Evolutionary conservation across 352 stramenopile genomes (phyloP), one percentile per base, ranked within the genome.

Genomic region (Globisporangium nagaii): DNA sequence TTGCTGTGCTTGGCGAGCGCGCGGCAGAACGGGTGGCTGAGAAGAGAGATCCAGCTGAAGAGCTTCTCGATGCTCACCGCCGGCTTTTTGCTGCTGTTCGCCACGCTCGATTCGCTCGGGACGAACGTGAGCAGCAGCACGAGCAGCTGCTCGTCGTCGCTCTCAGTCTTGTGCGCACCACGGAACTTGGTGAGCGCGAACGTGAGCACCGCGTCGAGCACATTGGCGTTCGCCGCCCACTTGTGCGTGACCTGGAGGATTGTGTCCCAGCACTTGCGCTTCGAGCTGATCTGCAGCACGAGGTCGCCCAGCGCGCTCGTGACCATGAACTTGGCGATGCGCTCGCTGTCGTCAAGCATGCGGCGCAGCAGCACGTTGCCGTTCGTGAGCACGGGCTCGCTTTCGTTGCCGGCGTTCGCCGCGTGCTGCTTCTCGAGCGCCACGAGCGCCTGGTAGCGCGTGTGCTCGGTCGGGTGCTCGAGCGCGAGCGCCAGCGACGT

Each of bases 401-500:
- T 25, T 9, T 15, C 39, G 10, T 41, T 30, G 4, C 7, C 0
- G 12, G 45, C 3, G 40, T 31, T 39, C 1, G 56, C 53, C 0
- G 57, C 47, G 34, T 74, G 56, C 61, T 88, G 70, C 55, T 85
- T 83, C 9, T 71, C 65, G n/a, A 95, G 58, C 17, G 71, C 71
- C 56, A 79, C 61, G 44, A 95, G 62, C 9, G 85, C 83, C 50
- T 90, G 64, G 52, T 86, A 85, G n/a, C 85, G 82, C 28, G 79
- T 90, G 55, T 73, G 60, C 47, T 86, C 82, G 9, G 68, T 90
- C 41, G 81, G 75, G 49, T 93, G 83, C 54, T 95, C 85, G 15
- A 95, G 58, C 12, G 85, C 82, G 4, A 93, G 66, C 5, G 83
- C 71, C 7, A 95, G 54, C 7, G 83, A 92, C 27, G 80, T 93